Percentiles rank a stretch among this genome's conserved stretches.
Conservation (phyloP, 495 filamentous ascomycete genomes). For the Penicillium odoratum region DNA sequence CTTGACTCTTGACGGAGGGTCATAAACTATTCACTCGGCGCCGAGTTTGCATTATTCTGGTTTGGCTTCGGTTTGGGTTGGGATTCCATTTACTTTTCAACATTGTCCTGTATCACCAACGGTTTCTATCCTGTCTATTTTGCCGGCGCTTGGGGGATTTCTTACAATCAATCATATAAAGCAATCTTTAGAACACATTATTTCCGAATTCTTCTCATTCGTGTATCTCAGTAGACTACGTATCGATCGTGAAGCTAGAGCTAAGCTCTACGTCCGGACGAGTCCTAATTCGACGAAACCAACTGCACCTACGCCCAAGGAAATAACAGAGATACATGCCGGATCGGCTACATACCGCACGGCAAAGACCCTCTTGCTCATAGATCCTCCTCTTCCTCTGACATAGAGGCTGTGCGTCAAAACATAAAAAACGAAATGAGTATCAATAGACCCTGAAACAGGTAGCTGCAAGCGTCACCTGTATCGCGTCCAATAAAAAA, state of each 20-base stretch:
- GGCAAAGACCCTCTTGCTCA: not conserved
- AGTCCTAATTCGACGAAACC: slow-evolving; percentile 1
- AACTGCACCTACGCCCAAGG: slow-evolving; percentile 1
- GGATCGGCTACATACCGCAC: not conserved
- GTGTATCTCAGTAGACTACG: slow-evolving; percentile 6
- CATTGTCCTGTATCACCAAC: slow-evolving; percentile 24
- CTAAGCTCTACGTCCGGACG: not conserved
- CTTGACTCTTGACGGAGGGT: slow-evolving; percentile 4
- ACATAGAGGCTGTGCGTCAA: not conserved
- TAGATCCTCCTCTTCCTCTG: not conserved
- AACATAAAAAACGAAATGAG: not conserved
- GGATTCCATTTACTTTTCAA: slow-evolving; percentile 15
- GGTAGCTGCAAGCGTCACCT: slow-evolving; percentile 2
- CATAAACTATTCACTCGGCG: slow-evolving; percentile 19
- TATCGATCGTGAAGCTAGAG: slow-evolving; percentile 6
- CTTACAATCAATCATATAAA: not conserved
- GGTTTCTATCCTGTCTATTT: slow-evolving; percentile 12
- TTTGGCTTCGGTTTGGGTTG: slow-evolving; percentile 16
- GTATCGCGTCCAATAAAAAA: not conserved
- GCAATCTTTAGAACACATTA: not conserved
- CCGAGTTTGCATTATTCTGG: slow-evolving; percentile 21
- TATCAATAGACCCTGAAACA: slow-evolving; percentile 3
- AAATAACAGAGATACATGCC: slow-evolving; percentile 1
- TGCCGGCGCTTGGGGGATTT: not conserved
- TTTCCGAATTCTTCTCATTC: not conserved